Evolutionary conservation across 179 eudicot species (phyloP), one percentile per base, ranked within the genome.

Genomic region (Heliamphora pulchella): DNA sequence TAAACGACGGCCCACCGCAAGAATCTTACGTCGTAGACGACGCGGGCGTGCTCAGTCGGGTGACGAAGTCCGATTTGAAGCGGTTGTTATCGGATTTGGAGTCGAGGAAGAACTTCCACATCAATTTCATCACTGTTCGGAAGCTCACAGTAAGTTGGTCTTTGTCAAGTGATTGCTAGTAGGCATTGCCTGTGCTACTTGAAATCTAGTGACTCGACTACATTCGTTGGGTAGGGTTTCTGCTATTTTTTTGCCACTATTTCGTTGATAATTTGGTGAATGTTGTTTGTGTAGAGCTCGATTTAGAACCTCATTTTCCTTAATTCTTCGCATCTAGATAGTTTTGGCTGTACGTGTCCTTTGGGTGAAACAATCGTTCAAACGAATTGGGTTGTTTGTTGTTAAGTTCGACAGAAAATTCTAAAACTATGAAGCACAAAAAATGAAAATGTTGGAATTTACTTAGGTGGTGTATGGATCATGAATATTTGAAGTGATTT

Each of bases 1-100:
- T 96, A 2, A 92, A 88, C 78, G 97, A 92, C 1, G 97, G 94
- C 11, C 99, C 99, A 0, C 97, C 97, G 0, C 87, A 90, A 53
- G 98, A 94, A 0, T 75, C 94, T 0, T 92, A 89, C 84, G 97
- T 94, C 13, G 87, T 92, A n/a, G 99, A 96, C 86, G 99, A 96
- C 86, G 99, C 99, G 0, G 97, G 98, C 1, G 99, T 94, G 67
- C 92, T 96, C 70, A 96, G 96, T 55, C 88, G 99, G 1, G 91
- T 96, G 1, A 96, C 99, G 0, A 94, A 77, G 46, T 90, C 97
- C 39, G 98, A 96, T 80, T 85, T 96, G 83, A 94, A 91, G 84
- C 82, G 91, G 5, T 84, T 96, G 90, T 82, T 96, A 83, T 79
- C 97, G 75, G 99, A 94, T 86, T 85, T 96, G 83, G 99, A 96